Evolutionary conservation across 345 rosid genomes (phyloP), one percentile per base, ranked within the genome.

Genomic region (Eucalyptus sideroxylon): DNA sequence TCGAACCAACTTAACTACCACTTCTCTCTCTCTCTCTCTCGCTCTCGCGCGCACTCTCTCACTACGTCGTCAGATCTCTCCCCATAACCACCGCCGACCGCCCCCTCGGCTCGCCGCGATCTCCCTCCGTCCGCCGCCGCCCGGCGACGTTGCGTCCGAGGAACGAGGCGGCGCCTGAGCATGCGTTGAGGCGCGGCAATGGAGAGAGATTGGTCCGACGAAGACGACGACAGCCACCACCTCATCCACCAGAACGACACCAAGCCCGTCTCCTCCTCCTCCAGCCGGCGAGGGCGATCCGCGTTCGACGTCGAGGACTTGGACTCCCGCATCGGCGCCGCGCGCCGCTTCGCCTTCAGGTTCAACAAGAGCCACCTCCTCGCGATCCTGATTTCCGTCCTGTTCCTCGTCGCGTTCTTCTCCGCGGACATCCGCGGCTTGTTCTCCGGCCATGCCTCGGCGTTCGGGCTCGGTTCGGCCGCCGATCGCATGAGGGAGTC

Each of bases 201-300:
- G 99, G 96, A 94, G 19, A 92, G 95, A 53, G 94, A 92, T 89
- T 93, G 95, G 40, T 93, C 94, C 50, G 99, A 96, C 86, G 98
- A 95, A 5, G 97, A 96, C 44, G 99, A 95, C 42, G 99, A 95
- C 86, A 95, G 93, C 88, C 93, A 89, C 86, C 91, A 91, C 88
- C 91, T 97, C 16, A 93, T 96, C 87, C 94, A 88, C 26, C 97
- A 95, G 90, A 93, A 95, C 92, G 96, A 95, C 88, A 90, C 93
- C 91, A 95, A 93, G 26, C 91, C 90, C 88, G 51, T 16, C 86
- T 37, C 72, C 83, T 37, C 72, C 81, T 59, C 86, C 86, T 44
- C 87, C 24, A 16, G 72, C 81, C 83, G 86, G 56, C 85, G 50
- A 6, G 30, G 30, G 62, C 55, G 69, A 60, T 89, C 90, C 87